phyloP scores from a whole-genome alignment of 768 basidiomycete species.

The Leccinum variicolor region DNA sequence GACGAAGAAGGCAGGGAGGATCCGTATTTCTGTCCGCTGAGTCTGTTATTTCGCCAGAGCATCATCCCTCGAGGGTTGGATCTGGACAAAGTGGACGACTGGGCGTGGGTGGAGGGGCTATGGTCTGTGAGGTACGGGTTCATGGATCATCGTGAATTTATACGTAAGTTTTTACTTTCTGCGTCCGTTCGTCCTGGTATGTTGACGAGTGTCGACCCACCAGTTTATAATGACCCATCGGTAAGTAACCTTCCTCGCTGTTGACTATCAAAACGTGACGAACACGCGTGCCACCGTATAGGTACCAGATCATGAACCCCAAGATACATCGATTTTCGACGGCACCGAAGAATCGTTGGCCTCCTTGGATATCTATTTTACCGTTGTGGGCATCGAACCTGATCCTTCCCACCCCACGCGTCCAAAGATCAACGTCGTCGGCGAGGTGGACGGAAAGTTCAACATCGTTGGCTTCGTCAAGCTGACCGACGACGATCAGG shows the following conservation, averaged over 20 bases:
- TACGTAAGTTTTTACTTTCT: slow-evolving; percentile 42
- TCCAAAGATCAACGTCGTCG: slow-evolving; percentile 53
- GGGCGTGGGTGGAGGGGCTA: slow-evolving; percentile 45
- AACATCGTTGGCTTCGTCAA: slow-evolving; percentile 52
- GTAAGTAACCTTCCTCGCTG: slow-evolving; percentile 12
- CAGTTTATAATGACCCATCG: slow-evolving; percentile 49
- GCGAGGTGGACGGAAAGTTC: slow-evolving; percentile 47
- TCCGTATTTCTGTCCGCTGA: slow-evolving; percentile 39
- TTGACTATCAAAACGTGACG: background rate
- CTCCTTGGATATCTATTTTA: slow-evolving; percentile 45
- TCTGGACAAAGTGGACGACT: slow-evolving; percentile 29
- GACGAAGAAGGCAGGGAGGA: slow-evolving; percentile 26
- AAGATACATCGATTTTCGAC: slow-evolving; percentile 50
- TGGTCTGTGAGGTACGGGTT: slow-evolving; percentile 70
- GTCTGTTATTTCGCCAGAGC: slow-evolving; percentile 53
- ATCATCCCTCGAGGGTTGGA: slow-evolving; percentile 39
- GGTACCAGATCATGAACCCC: slow-evolving; percentile 29
- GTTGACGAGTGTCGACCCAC: slow-evolving; percentile 1
- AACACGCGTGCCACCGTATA: slow-evolving; percentile 10
- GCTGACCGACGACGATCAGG: slow-evolving; percentile 53
- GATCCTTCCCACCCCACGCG: slow-evolving; percentile 49
- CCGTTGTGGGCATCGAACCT: slow-evolving; percentile 36
- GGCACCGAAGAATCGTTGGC: slow-evolving; percentile 50
- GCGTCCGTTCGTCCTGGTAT: background rate
- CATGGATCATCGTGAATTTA: slow-evolving; percentile 62